phyloP scores from a whole-genome alignment of 2,329 filamentous ascomycete species.

The Cytospora paraplurivora region DNA sequence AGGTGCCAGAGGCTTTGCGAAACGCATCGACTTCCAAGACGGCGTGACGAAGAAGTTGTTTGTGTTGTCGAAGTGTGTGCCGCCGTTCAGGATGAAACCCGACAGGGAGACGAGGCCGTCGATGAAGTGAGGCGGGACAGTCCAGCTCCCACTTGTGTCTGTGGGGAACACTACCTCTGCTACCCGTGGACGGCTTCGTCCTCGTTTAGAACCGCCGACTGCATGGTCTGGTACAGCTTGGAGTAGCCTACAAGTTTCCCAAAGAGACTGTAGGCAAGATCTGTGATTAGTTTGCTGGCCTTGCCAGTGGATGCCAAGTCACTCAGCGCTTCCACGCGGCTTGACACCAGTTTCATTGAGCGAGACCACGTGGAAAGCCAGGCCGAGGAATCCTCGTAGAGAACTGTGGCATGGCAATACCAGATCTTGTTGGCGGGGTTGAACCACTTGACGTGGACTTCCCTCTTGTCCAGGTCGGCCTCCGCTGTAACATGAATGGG shows the following conservation, averaged over 20 bases:
- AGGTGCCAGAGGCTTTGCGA: not conserved
- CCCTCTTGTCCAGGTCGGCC: not conserved
- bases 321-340: not conserved
- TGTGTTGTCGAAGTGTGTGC: not conserved
- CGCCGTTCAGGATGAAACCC: conserved; percentile 6
- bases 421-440: conserved; percentile 6
- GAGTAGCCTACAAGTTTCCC: conserved; percentile 8
- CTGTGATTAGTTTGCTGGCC: not conserved
- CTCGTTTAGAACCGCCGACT: not conserved
- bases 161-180: not conserved
- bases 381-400: not conserved
- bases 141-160: not conserved
- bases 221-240: conserved; percentile 6
- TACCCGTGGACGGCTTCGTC: conserved; percentile 9
- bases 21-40: conserved; percentile 5
- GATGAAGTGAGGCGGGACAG: not conserved
- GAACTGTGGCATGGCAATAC: conserved; percentile 5
- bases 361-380: not conserved
- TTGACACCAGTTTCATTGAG: not conserved
- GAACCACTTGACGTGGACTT: conserved; percentile 2
- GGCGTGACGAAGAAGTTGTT: conserved; percentile 14
- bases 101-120: not conserved
- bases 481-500: not conserved
- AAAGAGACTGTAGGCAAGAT: conserved; percentile 2
- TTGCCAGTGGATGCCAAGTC: not conserved